Base-by-base conservation (phyloP, 148 eudicot genomes). In the Spergularia bocconei region DNA sequence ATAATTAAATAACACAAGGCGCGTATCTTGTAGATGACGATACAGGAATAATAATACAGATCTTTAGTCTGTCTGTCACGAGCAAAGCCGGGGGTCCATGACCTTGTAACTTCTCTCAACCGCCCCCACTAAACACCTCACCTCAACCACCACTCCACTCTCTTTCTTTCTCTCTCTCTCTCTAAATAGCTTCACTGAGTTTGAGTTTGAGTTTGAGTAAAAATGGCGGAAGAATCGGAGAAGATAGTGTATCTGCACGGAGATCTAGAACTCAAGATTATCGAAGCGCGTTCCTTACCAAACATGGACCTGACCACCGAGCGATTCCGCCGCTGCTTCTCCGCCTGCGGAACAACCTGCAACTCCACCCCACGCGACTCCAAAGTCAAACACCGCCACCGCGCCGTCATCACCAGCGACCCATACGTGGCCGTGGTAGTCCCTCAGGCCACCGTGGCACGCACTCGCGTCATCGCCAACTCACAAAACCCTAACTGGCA, bases 241-340 rank as follows among this genome's bases (percentile, higher is more conserved):
- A 80, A 77, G 57, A 23, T 73, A 29, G 52, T 90, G 0, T 85
- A 81, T 81, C 74, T 95, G 4, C 92, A 95, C 77, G 98, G 98
- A 33, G 96, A 95, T 77, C 82, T 95, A 7, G 83, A 90, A 11
- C 73, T 95, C 13, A 85, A 63, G 47, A 88, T 95, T 3, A 21
- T 78, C 0, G 80, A 82, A 51, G 98, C 98, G 4, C 86, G 90
- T 7, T n/a, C 65, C 7, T 65, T 95, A 13, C 98, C 98, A 0
- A 95, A 95, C 88, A 90, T 89, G 96, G 99, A 95, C 86, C 10
- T 88, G 5, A 58, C 88, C 50, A 29, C 97, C 39, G 91, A 88
- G 61, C 96, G 80, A n/a, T 76, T 95, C 75, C 91, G 91, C 70
- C 91, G 92, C 67, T 88, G 91, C 80, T 80, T 94, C 87, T 60